Conservation (phyloP, 2,329 filamentous ascomycete genomes). For the Coniochaeta sp. region DNA sequence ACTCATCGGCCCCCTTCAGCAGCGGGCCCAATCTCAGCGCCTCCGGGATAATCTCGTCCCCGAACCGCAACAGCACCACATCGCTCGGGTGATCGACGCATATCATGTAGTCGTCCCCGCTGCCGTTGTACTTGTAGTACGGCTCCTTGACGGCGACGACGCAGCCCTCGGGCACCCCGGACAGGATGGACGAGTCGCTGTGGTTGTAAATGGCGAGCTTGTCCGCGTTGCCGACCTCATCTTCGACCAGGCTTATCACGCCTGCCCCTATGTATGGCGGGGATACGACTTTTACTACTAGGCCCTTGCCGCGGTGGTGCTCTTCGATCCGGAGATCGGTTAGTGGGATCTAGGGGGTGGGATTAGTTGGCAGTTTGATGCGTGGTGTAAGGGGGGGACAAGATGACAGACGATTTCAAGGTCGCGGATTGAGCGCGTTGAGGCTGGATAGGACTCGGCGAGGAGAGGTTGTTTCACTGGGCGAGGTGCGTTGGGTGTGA, state of each 20-base stretch:
- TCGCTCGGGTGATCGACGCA: conserved; percentile 29
- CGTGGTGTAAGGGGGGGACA: not conserved
- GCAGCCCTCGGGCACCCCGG: conserved; percentile 22
- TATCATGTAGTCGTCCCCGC: conserved; percentile 22
- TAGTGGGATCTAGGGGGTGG: conserved; percentile 17
- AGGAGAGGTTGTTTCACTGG: conserved; percentile 21
- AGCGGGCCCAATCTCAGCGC: conserved; percentile 14
- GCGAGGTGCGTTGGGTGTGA: conserved; percentile 15
- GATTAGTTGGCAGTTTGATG: not conserved
- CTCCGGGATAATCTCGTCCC: conserved; percentile 23
- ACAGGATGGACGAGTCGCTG: conserved; percentile 23
- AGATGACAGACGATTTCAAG: conserved; percentile 15
- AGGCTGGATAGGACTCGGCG: conserved; percentile 19
- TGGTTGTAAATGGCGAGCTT: conserved; percentile 32
- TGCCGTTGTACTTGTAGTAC: conserved; percentile 25
- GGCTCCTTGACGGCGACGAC: conserved; percentile 28
- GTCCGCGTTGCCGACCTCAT: conserved; percentile 26
- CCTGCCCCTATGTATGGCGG: conserved; percentile 25
- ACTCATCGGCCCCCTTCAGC: conserved; percentile 13
- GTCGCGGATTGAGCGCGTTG: conserved; percentile 18
- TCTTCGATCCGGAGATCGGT: conserved; percentile 22
- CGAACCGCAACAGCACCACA: conserved; percentile 20
- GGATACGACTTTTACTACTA: conserved; percentile 23
- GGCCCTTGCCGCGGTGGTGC: conserved; percentile 24
- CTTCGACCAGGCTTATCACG: conserved; percentile 26